These are phyloP conservation scores for Hibiscus mutabilis DNA, from an alignment of 345 rosid species.

Conservation along the genomic window DNA sequence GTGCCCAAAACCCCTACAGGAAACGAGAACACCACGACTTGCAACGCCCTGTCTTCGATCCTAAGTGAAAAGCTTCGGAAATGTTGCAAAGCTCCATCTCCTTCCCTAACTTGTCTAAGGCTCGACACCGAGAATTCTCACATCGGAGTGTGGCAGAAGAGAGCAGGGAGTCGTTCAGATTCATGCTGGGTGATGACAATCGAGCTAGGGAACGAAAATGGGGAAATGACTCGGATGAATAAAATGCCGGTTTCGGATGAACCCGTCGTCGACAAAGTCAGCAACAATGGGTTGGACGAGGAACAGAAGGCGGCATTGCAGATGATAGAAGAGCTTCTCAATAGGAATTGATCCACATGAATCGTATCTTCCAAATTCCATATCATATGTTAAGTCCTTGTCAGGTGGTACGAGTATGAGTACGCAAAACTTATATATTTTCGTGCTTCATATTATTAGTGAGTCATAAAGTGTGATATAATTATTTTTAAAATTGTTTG, in stretches of 20 bases:
- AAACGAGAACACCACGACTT: conserved; percentile 16
- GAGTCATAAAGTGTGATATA: no score
- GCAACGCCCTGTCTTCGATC: conserved; percentile 36
- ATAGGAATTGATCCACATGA: conserved; percentile 36
- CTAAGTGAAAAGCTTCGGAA: conserved; percentile 58
- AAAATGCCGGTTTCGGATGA: conserved; percentile 9
- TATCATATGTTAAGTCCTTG: not conserved
- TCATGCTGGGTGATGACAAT: conserved; percentile 79
- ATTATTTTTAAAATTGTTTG: no score
- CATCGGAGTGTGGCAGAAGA: conserved; percentile 82
- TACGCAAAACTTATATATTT: no score
- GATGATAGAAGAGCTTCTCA: conserved; percentile 94
- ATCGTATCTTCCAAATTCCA: not conserved
- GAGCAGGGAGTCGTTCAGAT: conserved; percentile 52
- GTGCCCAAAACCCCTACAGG: conserved; percentile 14
- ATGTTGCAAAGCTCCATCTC: conserved; percentile 54
- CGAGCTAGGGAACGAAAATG: conserved; percentile 37
- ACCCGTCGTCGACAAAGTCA: conserved; percentile 1
- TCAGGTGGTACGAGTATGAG: no score
- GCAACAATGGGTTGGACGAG: conserved; percentile 35
- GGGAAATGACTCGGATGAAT: not conserved
- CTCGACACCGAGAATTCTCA: conserved; percentile 66
- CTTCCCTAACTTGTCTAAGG: conserved; percentile 71
- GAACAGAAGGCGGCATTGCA: conserved; percentile 75
- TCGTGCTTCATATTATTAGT: no score